A percentile compares a stretch with the other conserved stretches of the same genome.
phyloP scores from a whole-genome alignment of 2,329 filamentous ascomycete genomes.

The Cadophora luteo-olivacea region DNA sequence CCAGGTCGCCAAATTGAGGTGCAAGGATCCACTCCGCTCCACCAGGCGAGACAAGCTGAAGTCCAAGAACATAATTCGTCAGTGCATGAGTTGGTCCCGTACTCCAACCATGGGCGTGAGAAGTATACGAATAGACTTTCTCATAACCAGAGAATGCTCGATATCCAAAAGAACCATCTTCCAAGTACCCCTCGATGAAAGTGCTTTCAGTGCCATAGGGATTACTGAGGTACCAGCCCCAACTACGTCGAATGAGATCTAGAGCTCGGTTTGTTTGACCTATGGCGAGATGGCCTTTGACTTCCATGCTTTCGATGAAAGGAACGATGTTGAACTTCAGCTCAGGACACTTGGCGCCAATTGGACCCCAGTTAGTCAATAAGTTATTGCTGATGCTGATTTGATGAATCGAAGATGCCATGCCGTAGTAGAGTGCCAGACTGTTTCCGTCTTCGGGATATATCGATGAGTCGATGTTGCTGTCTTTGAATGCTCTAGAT shows the following conservation, averaged over 20 bases:
- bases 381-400: constrained; percentile 16
- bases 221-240: constrained; percentile 67
- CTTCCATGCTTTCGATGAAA: constrained; percentile 63
- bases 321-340: constrained; percentile 60
- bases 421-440: constrained; percentile 42
- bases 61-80: constrained; percentile 52
- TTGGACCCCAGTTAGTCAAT: constrained; percentile 54
- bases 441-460: constrained; percentile 64
- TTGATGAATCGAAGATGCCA: constrained; percentile 8
- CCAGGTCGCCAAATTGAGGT: constrained; percentile 50
- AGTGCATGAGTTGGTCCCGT: constrained; percentile 55
- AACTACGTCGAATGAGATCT: constrained; percentile 59
- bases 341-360: constrained; percentile 61
- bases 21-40: constrained; percentile 48
- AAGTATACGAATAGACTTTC: constrained; percentile 52
- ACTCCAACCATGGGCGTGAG: constrained; percentile 58
- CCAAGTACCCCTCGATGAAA: constrained; percentile 63
- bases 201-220: constrained; percentile 64
- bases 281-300: constrained; percentile 60
- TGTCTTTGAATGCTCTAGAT: constrained; percentile 52
- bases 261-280: constrained; percentile 57
- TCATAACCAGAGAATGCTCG: constrained; percentile 53
- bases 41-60: constrained; percentile 46
- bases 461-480: constrained; percentile 51
- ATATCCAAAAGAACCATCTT: constrained; percentile 64